A percentile compares a stretch with the other conserved stretches of the same genome.
These are phyloP conservation scores for Glebionis coronaria DNA, from an alignment of 129 eudicot species.

Conservation along the genomic window DNA sequence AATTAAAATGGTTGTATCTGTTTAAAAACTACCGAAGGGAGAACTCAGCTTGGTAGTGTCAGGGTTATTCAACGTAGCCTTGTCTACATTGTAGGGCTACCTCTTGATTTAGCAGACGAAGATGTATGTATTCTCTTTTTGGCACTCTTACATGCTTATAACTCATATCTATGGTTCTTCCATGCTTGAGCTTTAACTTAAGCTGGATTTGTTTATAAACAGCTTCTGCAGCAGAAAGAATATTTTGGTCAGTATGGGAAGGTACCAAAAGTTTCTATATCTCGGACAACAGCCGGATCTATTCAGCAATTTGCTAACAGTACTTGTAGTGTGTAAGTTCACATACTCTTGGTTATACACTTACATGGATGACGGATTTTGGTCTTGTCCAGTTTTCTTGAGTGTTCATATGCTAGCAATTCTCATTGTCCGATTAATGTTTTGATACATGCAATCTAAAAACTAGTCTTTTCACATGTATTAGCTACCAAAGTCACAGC, in stretches of 20 bases:
- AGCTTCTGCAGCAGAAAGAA: constrained; percentile 50
- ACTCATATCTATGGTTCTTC: not conserved
- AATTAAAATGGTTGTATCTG: too few species aligned
- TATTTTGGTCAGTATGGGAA: constrained; percentile 64
- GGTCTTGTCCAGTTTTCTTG: not conserved
- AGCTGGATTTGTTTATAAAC: constrained; percentile 12
- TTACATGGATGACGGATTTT: too few species aligned
- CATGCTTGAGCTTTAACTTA: constrained; percentile 7
- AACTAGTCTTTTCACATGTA: not conserved
- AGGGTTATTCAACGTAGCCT: constrained; percentile 62
- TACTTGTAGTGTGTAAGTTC: constrained; percentile 67
- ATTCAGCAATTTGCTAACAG: constrained; percentile 51
- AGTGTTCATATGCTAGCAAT: not conserved
- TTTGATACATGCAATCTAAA: not conserved
- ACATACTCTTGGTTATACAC: not conserved
- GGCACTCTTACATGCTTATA: not conserved
- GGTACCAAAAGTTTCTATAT: constrained; percentile 56
- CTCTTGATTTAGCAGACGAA: constrained; percentile 61
- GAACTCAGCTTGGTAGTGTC: constrained; percentile 51
- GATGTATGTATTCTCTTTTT: constrained; percentile 35
- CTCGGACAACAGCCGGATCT: constrained; percentile 56
- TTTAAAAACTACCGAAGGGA: constrained; percentile 47
- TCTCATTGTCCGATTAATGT: not conserved
- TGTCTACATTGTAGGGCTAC: constrained; percentile 54
- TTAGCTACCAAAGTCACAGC: not conserved